Percentiles rank a stretch among this genome's conserved stretches.
Evolutionary conservation across 345 rosid genomes (phyloP).

Genomic region (Crucihimalaya himalaica): DNA sequence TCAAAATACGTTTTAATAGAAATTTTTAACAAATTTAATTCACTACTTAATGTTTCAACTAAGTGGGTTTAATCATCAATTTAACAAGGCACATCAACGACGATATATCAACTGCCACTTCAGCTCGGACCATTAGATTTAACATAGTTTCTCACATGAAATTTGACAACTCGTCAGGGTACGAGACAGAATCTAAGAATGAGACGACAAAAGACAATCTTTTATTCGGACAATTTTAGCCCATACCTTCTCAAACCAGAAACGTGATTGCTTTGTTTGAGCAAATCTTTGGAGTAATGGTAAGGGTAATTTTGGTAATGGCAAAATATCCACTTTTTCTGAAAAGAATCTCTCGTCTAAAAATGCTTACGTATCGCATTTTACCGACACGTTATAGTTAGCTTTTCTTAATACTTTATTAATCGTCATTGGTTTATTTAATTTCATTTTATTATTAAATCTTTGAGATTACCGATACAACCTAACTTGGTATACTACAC

Average conservation of each 20-base stretch:
- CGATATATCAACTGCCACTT: slow-evolving; percentile 26
- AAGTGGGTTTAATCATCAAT: neutral
- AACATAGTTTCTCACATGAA: slow-evolving; percentile 29
- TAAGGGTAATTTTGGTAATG: slow-evolving; percentile 35
- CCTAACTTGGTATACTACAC: slow-evolving; percentile 23
- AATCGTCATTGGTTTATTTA: neutral
- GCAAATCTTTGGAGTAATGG: slow-evolving; percentile 7
- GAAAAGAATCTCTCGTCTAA: slow-evolving; percentile 36
- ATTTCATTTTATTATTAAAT: neutral
- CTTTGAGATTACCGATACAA: slow-evolving; percentile 27
- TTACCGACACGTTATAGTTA: slow-evolving; percentile 41
- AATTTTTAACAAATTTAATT: neutral
- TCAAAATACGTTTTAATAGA: neutral
- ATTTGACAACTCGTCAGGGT: slow-evolving; percentile 31
- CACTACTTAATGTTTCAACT: neutral
- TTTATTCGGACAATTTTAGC: slow-evolving; percentile 38
- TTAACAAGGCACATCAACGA: slow-evolving; percentile 4
- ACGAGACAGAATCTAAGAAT: slow-evolving; percentile 37
- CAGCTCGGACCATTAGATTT: slow-evolving; percentile 19
- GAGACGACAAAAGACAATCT: slow-evolving; percentile 41
- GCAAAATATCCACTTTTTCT: slow-evolving; percentile 22
- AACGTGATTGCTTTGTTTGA: slow-evolving; percentile 26
- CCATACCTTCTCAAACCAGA: slow-evolving; percentile 30
- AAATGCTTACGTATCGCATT: slow-evolving; percentile 35
- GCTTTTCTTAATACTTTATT: slow-evolving; percentile 10